Percentiles rank a stretch among this genome's conserved stretches.
These are phyloP conservation scores for Magnolia changhungtana DNA, from an alignment of 164 flowering plant species.

Conservation along the genomic window DNA sequence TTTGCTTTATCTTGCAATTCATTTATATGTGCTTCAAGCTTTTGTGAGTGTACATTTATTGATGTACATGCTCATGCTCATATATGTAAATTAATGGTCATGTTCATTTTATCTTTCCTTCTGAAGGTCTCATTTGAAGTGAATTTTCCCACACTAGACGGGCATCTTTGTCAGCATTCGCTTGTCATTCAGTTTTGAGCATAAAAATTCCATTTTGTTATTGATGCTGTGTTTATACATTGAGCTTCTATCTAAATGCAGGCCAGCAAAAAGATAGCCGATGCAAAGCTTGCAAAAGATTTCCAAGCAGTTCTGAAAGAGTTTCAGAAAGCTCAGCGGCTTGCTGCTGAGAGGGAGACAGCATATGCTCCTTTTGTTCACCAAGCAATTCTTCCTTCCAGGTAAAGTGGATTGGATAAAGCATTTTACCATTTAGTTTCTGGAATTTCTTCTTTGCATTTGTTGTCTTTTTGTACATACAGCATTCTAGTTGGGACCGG, in stretches of 20 bases:
- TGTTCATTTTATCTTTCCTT: too few species aligned
- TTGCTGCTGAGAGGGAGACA: conserved; percentile 74
- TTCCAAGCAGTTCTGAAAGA: conserved; percentile 68
- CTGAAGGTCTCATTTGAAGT: background rate
- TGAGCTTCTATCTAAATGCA: conserved; percentile 23
- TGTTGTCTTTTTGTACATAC: background rate
- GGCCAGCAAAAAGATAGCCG: conserved; percentile 71
- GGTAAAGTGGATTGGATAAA: conserved; percentile 24
- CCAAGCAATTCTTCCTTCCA: conserved; percentile 42
- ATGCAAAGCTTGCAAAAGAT: conserved; percentile 86
- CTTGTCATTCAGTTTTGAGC: background rate
- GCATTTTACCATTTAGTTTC: background rate
- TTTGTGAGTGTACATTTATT: too few species aligned
- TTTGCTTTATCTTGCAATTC: too few species aligned
- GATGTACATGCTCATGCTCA: too few species aligned
- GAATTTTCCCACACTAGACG: background rate
- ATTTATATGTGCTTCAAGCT: too few species aligned
- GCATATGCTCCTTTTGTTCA: conserved; percentile 58
- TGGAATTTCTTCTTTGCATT: background rate
- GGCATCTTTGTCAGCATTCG: background rate
- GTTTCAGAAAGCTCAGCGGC: conserved; percentile 76
- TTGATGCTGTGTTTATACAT: background rate
- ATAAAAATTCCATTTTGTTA: too few species aligned
- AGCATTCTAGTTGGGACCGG: background rate
- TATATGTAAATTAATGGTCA: too few species aligned